Evolutionary conservation across 306 rosid species (phyloP).

Genomic region (Quercus rubra): DNA sequence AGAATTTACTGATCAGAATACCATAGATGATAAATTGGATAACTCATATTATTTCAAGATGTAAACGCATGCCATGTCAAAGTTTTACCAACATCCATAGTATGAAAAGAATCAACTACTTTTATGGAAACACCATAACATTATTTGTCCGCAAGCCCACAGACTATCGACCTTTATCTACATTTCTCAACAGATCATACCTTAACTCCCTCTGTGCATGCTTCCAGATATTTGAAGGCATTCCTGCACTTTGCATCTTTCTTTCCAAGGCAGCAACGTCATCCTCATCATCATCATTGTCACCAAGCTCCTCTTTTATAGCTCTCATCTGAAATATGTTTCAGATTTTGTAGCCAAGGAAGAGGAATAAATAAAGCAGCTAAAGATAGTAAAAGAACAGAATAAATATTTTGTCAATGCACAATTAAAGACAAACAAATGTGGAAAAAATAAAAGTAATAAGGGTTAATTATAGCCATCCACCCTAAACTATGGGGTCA

Average conservation of each 20-base stretch:
- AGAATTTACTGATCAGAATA: not conserved
- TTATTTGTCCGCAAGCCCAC: not conserved
- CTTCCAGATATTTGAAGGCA: slow-evolving; percentile 96
- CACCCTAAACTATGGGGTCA: not conserved
- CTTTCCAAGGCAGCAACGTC: slow-evolving; percentile 87
- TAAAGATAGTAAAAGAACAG: not conserved
- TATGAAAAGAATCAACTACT: not conserved
- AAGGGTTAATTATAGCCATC: not conserved
- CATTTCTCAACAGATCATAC: slow-evolving; percentile 35
- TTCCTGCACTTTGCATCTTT: slow-evolving; percentile 95
- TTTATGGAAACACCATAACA: not conserved
- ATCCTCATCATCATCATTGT: slow-evolving; percentile 93
- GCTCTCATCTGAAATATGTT: slow-evolving; percentile 81
- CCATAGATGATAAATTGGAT: not conserved
- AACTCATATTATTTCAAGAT: not conserved
- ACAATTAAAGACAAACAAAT: not conserved
- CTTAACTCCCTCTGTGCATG: slow-evolving; percentile 89
- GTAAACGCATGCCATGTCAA: not conserved
- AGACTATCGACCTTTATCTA: not conserved
- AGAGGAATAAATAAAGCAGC: slow-evolving; percentile 14
- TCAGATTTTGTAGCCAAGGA: slow-evolving; percentile 16
- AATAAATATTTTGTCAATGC: not conserved
- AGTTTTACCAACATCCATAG: slow-evolving; percentile 6
- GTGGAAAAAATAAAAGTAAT: not conserved
- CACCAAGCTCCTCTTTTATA: slow-evolving; percentile 99